Conservation (phyloP, 2,329 filamentous ascomycete species). For the Lachnum nothofagi region DNA sequence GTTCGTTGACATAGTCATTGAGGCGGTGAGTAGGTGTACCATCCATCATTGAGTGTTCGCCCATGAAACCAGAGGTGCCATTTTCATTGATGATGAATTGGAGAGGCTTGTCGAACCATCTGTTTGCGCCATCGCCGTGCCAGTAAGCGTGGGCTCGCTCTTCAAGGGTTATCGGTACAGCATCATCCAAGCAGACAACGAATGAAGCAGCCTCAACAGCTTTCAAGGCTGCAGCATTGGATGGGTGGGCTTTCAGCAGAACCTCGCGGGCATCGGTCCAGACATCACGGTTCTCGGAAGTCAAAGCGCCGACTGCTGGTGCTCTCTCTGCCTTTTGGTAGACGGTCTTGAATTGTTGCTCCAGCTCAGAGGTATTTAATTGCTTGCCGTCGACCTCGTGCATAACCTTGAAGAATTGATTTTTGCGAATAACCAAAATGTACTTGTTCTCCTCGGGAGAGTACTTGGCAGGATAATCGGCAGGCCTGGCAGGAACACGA, state of each 20-base stretch:
- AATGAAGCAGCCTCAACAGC: conserved; percentile 86
- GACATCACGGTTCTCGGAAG: conserved; percentile 85
- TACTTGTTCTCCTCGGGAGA: conserved; percentile 71
- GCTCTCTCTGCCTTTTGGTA: conserved; percentile 71
- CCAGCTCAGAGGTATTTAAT: conserved; percentile 82
- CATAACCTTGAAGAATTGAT: conserved; percentile 91
- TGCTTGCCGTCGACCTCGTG: conserved; percentile 78
- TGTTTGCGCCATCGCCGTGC: conserved; percentile 93
- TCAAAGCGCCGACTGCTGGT: conserved; percentile 76
- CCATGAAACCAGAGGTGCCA: conserved; percentile 93
- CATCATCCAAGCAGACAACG: conserved; percentile 87
- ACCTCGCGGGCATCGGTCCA: conserved; percentile 80
- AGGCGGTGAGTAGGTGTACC: conserved; percentile 94
- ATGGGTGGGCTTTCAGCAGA: conserved; percentile 69
- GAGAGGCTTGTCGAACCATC: conserved; percentile 96
- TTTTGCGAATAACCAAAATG: conserved; percentile 86
- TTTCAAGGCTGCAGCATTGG: conserved; percentile 73
- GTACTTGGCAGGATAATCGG: conserved; percentile 81
- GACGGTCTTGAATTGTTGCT: conserved; percentile 80
- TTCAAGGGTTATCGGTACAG: conserved; percentile 84
- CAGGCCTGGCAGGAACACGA: conserved; percentile 75
- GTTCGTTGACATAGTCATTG: conserved; percentile 88
- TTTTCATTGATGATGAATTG: conserved; percentile 99
- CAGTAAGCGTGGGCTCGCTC: conserved; percentile 95
- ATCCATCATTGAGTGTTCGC: conserved; percentile 99